These are phyloP conservation scores for Xylariaceae sp. DNA, from an alignment of 2,329 filamentous ascomycete species.

Conservation along the genomic window DNA sequence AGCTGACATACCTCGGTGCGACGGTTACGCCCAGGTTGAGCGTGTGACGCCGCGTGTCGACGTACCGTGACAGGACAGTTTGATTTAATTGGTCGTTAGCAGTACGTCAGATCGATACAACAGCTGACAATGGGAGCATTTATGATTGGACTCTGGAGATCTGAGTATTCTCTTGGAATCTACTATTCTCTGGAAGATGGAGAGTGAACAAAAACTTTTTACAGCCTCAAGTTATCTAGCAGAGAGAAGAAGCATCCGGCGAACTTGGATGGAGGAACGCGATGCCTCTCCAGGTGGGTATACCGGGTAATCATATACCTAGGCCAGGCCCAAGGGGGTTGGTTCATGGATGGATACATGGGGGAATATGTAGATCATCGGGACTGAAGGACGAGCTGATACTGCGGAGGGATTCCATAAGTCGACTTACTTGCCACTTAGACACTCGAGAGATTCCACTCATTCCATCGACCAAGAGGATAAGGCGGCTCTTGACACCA, in stretches of 20 bases:
- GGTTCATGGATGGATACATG: background rate
- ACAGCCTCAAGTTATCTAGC: constrained; percentile 4
- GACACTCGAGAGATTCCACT: background rate
- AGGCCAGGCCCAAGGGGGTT: constrained; percentile 2
- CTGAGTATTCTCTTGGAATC: background rate
- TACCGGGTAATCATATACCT: constrained; percentile 8
- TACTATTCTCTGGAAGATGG: background rate
- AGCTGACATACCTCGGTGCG: constrained; percentile 24
- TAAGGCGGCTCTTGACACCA: constrained; percentile 11
- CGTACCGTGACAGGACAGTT: constrained; percentile 17
- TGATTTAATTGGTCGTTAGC: constrained; percentile 22
- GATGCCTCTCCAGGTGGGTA: constrained; percentile 4
- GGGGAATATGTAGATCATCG: background rate
- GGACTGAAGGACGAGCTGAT: background rate
- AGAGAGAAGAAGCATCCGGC: background rate
- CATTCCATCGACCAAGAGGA: background rate
- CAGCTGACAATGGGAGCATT: constrained; percentile 10
- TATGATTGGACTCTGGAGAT: background rate
- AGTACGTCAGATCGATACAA: constrained; percentile 12
- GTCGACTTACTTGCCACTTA: background rate
- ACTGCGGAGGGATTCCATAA: background rate
- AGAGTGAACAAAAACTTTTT: background rate
- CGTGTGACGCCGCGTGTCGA: constrained; percentile 22
- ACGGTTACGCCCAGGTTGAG: constrained; percentile 1
- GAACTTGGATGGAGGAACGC: constrained; percentile 5